Conservation (phyloP, 2,329 filamentous ascomycete species). For the Colletotrichum eleusines region DNA sequence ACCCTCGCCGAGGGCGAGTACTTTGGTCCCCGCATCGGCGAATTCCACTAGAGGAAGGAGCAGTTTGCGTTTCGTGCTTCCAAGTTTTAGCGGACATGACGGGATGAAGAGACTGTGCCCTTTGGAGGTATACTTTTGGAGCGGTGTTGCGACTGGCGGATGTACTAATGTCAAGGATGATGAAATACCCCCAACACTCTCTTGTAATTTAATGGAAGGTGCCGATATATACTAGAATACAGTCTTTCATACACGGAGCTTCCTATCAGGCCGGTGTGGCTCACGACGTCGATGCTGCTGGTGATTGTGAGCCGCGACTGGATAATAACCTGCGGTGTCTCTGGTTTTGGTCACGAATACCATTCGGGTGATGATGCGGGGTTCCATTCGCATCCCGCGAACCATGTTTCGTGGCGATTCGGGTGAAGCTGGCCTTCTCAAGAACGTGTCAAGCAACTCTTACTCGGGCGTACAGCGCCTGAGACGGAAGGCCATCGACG, state of each 20-base stretch:
- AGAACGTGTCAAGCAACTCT: background rate
- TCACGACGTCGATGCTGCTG: background rate
- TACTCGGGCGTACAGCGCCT: background rate
- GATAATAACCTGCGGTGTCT: too few species aligned
- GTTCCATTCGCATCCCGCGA: background rate
- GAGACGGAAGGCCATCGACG: background rate
- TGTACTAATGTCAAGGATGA: conserved; percentile 17
- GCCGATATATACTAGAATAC: background rate
- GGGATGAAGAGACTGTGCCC: conserved; percentile 17
- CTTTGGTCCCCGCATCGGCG: conserved; percentile 48
- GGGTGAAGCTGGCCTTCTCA: too few species aligned
- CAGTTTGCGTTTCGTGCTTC: background rate
- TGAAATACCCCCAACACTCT: conserved; percentile 33
- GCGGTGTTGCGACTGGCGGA: conserved; percentile 7
- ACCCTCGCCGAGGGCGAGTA: conserved; percentile 47
- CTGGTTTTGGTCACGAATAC: background rate
- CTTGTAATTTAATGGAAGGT: conserved; percentile 9
- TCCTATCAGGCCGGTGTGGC: too few species aligned
- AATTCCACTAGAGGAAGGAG: conserved; percentile 24
- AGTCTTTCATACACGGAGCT: too few species aligned
- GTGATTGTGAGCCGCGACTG: background rate
- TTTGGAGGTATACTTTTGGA: background rate
- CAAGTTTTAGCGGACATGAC: conserved; percentile 18
- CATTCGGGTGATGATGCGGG: background rate
- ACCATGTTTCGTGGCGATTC: background rate